Conservation (phyloP, 345 rosid genomes). For the Populus alba region DNA sequence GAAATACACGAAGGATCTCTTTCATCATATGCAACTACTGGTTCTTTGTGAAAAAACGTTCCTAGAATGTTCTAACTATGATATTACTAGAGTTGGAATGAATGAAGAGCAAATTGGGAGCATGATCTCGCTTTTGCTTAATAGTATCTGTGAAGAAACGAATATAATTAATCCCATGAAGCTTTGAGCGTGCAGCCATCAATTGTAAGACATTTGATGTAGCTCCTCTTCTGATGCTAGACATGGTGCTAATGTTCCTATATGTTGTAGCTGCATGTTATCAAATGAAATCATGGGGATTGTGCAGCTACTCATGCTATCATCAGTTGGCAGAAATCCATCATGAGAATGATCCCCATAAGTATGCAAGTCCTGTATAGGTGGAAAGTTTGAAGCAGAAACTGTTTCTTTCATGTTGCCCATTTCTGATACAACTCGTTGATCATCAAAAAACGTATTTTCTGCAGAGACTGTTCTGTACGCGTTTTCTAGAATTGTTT, state of each 20-base stretch:
- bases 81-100: neutral
- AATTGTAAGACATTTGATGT: neutral
- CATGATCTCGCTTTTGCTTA: neutral
- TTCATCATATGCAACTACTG: neutral
- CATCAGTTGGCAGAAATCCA: neutral
- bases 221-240: neutral
- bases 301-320: neutral
- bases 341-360: neutral
- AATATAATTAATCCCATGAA: neutral
- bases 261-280: neutral
- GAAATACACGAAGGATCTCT: neutral
- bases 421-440: neutral
- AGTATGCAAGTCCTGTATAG: neutral
- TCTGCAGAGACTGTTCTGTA: slow-evolving; percentile 17
- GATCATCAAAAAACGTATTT: neutral
- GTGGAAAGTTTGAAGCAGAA: neutral
- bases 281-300: neutral
- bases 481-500: slow-evolving; percentile 36
- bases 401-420: neutral
- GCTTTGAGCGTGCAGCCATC: neutral
- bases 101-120: neutral
- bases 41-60: neutral
- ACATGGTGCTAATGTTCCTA: neutral
- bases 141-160: no score
- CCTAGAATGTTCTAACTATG: neutral